Percentiles rank a stretch among this genome's conserved stretches.
phyloP scores from a whole-genome alignment of 257 asterid genomes.

The Solanum pinnatisectum region DNA sequence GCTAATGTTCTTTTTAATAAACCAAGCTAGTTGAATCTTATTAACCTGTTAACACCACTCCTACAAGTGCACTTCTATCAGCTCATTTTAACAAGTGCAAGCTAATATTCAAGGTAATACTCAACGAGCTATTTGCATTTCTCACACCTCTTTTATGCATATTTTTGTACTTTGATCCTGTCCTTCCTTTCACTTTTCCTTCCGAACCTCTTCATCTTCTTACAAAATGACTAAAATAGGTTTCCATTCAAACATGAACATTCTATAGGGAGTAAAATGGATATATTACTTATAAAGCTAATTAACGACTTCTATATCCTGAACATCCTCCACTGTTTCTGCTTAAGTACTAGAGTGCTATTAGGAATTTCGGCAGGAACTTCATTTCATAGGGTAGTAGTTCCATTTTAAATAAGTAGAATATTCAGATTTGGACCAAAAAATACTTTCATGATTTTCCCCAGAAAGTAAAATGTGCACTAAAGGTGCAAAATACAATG shows the following conservation, averaged over 20 bases:
- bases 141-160: background rate
- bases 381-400: background rate
- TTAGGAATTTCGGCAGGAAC: background rate
- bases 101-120: background rate
- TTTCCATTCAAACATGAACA: background rate
- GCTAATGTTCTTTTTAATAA: background rate
- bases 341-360: background rate
- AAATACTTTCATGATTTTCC: background rate
- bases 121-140: background rate
- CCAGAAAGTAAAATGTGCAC: background rate
- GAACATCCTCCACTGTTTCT: background rate
- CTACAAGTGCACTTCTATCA: background rate
- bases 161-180: background rate
- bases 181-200: background rate
- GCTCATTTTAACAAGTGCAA: background rate
- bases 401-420: background rate
- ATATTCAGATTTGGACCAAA: background rate
- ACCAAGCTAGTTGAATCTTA: background rate
- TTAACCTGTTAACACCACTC: background rate
- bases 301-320: background rate
- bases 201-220: background rate
- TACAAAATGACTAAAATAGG: background rate
- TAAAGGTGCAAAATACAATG: background rate
- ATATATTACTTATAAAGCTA: background rate
- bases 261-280: background rate